Evolutionary conservation across 345 rosid genomes (phyloP), one percentile per base, ranked within the genome.

Genomic region (Camelina laxa): DNA sequence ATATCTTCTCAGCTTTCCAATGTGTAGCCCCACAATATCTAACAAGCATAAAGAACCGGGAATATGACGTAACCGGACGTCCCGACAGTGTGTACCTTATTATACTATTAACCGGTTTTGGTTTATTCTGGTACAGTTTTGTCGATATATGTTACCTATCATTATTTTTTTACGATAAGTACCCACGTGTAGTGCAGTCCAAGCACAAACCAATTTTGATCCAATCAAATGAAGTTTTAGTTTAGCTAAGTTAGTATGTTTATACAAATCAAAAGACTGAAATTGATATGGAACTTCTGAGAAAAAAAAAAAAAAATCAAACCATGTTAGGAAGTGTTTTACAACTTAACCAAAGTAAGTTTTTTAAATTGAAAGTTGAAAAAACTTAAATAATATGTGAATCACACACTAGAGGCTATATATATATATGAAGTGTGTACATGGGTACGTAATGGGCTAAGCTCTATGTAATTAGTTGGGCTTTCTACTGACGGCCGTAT

Each of bases 11-110:
- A 51, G 20, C 48, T 60, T 41, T 75, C 45, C 20, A 10, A 53
- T 51, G 48, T 62, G 22, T 27, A 16, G 69, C n/a, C 63, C 79
- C 69, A 75, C 49, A 53, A 53, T 19, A 68, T 75, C 69, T 60
- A 67, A 20, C 74, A 60, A 49, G 35, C 67, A 49, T 62, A 17
- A 6, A 74, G 9, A 57, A 64, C 68, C 61, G 17, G 31, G 3
- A 50, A 16, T 61, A 2, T 74, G 35, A 65, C 59, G 65, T 74
- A 56, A 56, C 59, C n/a, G 35, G 27, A 67, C 61, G 31, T 0
- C 3, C 51, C 55, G 19, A 48, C 17, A 58, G 6, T 47, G 49
- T 74, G 36, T 58, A 48, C 49, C 60, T 65, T 74, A 17, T 65
- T 74, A 17, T 10, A 35, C 66, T 57, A 9, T 45, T 13, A 22